Evolutionary conservation across 352 stramenopile species (phyloP), one percentile per base, ranked within the genome.

Genomic region (Pythium aphanidermatum): DNA sequence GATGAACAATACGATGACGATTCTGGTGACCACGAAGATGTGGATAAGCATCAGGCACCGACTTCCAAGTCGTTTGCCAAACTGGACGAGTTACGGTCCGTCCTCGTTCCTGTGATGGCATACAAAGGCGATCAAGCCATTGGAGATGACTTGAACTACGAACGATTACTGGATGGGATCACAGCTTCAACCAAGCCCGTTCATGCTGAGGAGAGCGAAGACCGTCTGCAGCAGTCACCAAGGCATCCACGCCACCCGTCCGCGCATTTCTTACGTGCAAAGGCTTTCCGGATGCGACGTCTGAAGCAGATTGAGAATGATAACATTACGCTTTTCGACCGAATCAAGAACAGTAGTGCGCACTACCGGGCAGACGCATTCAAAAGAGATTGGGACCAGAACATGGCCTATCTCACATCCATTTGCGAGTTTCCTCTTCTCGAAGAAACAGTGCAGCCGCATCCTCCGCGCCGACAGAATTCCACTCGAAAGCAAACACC

Each of bases 341-440:
- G 75, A 11, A 83, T 88, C 47, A 69, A 72, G 31, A 79, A 84
- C 51, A 85, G 55, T 32, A 47, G 54, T 2, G 60, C 75, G 2
- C 71, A 87, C 49, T 91, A 91, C 39, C 60, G 66, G 2, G 82
- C 80, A 8, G 67, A 80, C 30, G 46, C 72, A 9, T 42, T 91
- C 12, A 58, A 54, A 17, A 70, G 64, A 35, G 75, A 86, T 19
- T 87, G 75, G 73, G 53, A 73, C 16, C 77, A 85, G 41, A 88
- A 85, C 53, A 42, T 82, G 16, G 71, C 75, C 20, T 91, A 86
- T 26, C 51, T 91, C 24, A 65, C 70, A 16, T 83, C 78, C 8
- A 88, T 88, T 36, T 83, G 67, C 37, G 71, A 77, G 47, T 87
- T 82, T 41, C 78, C 70, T 0, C 29, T 82, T 12, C 37, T 64